Evolutionary conservation across 2,329 filamentous ascomycete genomes (phyloP).

Genomic region (Colletotrichum magnum): DNA sequence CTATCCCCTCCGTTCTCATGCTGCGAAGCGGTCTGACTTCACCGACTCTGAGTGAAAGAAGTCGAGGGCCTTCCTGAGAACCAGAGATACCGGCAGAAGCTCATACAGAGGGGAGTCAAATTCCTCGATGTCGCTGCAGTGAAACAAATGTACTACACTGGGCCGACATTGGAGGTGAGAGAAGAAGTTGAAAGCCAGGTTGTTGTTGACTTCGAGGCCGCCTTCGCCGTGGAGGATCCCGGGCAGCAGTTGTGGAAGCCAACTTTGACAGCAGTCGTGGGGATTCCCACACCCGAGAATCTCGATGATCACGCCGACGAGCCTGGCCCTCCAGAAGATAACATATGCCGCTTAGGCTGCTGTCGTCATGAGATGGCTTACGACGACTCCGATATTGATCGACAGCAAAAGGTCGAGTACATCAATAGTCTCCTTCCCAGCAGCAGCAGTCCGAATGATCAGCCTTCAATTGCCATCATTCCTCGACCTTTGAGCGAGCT

Average conservation of each 20-base stretch:
- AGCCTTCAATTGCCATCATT: neutral
- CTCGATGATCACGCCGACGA: neutral
- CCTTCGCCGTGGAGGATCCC: neutral
- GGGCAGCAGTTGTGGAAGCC: neutral
- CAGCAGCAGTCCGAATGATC: no score
- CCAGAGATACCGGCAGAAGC: neutral
- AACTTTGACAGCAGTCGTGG: neutral
- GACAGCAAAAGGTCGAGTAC: neutral
- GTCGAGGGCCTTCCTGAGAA: rapidly evolving
- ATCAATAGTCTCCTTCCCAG: neutral
- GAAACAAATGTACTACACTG: neutral
- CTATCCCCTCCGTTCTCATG: neutral
- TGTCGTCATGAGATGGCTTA: rapidly evolving
- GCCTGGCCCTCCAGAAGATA: neutral
- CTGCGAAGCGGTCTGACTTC: neutral
- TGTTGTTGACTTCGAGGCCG: neutral
- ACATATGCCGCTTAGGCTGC: neutral
- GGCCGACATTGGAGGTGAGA: neutral
- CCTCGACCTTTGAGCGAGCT: neutral
- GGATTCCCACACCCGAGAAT: neutral
- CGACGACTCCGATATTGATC: neutral
- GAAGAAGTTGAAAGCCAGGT: slow-evolving; percentile 2
- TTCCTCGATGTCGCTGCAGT: neutral
- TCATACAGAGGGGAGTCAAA: neutral
- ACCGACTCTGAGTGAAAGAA: neutral